Conservation (phyloP, 2,329 filamentous ascomycete species). For the Colletotrichum melonis region DNA sequence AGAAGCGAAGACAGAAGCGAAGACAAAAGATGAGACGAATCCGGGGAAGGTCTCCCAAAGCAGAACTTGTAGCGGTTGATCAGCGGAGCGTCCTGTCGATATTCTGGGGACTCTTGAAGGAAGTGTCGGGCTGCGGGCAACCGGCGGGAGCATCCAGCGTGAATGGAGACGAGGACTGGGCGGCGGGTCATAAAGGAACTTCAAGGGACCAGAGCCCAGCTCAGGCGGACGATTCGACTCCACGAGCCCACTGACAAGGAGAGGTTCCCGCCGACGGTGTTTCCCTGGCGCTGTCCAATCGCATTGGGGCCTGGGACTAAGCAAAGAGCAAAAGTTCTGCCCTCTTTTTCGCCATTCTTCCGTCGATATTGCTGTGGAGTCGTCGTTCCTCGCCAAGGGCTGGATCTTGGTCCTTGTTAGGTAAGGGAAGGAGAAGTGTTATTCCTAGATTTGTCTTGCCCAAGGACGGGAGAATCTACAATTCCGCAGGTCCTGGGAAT, state of each 20-base stretch:
- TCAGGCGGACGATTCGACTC: background rate
- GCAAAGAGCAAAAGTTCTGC: background rate
- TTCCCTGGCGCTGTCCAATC: background rate
- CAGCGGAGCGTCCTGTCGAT: conserved; percentile 24
- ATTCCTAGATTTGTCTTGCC: no score
- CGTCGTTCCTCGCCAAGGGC: background rate
- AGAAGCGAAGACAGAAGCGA: no score
- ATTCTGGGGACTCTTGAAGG: background rate
- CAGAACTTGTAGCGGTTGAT: conserved; percentile 20
- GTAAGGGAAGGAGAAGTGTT: no score
- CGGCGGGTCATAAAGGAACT: conserved; percentile 10
- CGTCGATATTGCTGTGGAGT: background rate
- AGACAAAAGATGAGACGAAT: conserved; percentile 7
- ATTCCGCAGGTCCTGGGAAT: background rate
- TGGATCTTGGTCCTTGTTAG: background rate
- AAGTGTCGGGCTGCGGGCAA: background rate
- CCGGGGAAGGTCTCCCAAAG: conserved; percentile 25
- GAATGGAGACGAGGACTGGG: background rate
- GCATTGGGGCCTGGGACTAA: background rate
- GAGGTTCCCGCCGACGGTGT: background rate
- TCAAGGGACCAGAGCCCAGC: conserved; percentile 14
- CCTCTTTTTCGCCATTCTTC: background rate
- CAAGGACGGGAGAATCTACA: background rate
- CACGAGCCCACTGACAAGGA: background rate
- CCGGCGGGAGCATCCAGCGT: background rate